Evolutionary conservation across 805 yeast genomes (phyloP).

Genomic region (Kluyveromyces lactis): DNA sequence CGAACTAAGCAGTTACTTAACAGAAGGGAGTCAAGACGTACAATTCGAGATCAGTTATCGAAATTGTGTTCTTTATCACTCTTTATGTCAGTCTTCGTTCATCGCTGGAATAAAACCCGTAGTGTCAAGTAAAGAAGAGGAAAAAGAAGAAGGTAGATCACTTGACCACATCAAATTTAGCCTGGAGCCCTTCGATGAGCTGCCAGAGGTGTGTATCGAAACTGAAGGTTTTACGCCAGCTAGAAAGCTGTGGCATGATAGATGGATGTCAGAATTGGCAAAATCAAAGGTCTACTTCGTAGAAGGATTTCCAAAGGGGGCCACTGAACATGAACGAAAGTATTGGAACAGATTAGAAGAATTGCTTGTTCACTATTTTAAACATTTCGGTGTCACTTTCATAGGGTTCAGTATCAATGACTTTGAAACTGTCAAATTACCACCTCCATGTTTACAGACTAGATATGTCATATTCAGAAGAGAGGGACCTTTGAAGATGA

Average conservation of each 20-base stretch:
- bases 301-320: not conserved
- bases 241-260: not conserved
- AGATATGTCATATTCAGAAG: conserved; percentile 1
- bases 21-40: too few relatives aligned
- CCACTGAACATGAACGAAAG: not conserved
- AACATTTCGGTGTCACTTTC: not conserved
- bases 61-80: too few relatives aligned
- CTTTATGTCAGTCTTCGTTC: too few relatives aligned
- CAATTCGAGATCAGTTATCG: too few relatives aligned
- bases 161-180: too few relatives aligned
- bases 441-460: conserved; percentile 1
- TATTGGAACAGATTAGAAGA: not conserved
- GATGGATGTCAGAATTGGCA: conserved; percentile 1
- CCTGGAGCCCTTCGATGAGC: too few relatives aligned
- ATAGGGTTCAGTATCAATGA: not conserved
- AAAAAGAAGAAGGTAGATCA: too few relatives aligned
- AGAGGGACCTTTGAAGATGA: conserved; percentile 1
- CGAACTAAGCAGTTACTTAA: too few relatives aligned
- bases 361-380: not conserved
- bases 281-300: not conserved
- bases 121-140: too few relatives aligned
- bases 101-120: too few relatives aligned
- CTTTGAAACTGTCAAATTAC: conserved; percentile 1
- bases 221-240: not conserved
- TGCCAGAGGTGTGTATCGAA: too few relatives aligned